These are phyloP conservation scores for Ophiocordyceps australis DNA, from an alignment of 2,329 filamentous ascomycete species.

Conservation along the genomic window DNA sequence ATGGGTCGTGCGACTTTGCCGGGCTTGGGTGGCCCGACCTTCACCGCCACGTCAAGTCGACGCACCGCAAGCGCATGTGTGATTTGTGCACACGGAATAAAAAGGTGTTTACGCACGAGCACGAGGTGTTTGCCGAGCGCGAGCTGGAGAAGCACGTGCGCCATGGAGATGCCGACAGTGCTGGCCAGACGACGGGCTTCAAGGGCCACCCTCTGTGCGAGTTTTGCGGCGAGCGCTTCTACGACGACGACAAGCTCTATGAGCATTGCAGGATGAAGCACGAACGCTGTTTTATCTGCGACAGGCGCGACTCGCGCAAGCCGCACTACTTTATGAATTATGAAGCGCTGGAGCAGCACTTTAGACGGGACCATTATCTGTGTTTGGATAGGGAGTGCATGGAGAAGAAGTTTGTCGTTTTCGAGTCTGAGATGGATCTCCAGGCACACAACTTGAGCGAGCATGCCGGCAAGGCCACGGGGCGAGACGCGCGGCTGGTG, in stretches of 20 bases:
- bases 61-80: constrained; percentile 78
- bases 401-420: constrained; percentile 96
- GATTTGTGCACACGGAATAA: constrained; percentile 86
- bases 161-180: constrained; percentile 80
- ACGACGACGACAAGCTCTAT: constrained; percentile 89
- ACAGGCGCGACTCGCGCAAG: constrained; percentile 47
- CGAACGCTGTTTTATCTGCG: constrained; percentile 89
- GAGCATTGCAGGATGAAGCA: constrained; percentile 87
- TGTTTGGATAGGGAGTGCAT: constrained; percentile 75
- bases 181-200: constrained; percentile 85
- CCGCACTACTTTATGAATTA: constrained; percentile 91
- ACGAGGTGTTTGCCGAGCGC: constrained; percentile 70
- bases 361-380: constrained; percentile 69
- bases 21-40: constrained; percentile 46
- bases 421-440: constrained; percentile 83
- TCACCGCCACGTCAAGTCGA: constrained; percentile 60
- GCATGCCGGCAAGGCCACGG: constrained; percentile 72
- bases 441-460: constrained; percentile 81
- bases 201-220: constrained; percentile 88
- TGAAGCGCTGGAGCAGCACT: constrained; percentile 70
- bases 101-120: constrained; percentile 96
- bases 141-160: constrained; percentile 79
- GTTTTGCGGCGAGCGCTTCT: constrained; percentile 85
- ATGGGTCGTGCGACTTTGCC: constrained; percentile 60
- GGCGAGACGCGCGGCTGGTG: constrained; percentile 68